phyloP scores from a whole-genome alignment of 2,329 filamentous ascomycete genomes.

The Colletotrichum incanum region DNA sequence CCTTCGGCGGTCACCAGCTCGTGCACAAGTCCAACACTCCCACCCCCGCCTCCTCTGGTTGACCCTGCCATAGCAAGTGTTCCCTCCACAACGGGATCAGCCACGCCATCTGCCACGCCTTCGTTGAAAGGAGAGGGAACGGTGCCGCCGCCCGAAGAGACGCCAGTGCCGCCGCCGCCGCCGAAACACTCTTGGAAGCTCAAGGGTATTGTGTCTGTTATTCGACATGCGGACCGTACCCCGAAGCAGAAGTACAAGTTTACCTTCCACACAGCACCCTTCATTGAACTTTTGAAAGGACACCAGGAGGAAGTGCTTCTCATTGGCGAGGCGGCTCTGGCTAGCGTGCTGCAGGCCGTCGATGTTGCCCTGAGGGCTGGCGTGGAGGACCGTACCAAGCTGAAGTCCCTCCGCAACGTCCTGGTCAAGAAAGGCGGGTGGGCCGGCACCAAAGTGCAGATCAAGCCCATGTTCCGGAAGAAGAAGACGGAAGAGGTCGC shows the following conservation, averaged over 20 bases:
- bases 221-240: constrained; percentile 95
- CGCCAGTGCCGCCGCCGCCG: constrained; percentile 76
- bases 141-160: constrained; percentile 54
- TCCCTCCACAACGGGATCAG: constrained; percentile 58
- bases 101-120: constrained; percentile 55
- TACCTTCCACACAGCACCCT: constrained; percentile 96
- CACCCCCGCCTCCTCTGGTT: constrained; percentile 50
- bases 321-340: constrained; percentile 90
- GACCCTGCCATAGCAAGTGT: constrained; percentile 46
- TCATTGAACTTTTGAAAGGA: constrained; percentile 93
- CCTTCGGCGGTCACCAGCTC: constrained; percentile 55
- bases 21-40: constrained; percentile 54
- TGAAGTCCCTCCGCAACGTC: constrained; percentile 88
- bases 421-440: constrained; percentile 93
- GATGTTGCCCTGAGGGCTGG: constrained; percentile 83
- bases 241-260: constrained; percentile 99
- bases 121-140: constrained; percentile 53
- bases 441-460: constrained; percentile 98
- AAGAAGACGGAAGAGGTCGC: constrained; percentile 76
- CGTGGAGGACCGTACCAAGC: constrained; percentile 87
- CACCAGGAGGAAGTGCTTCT: constrained; percentile 97
- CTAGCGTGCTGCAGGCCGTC: constrained; percentile 91
- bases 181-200: constrained; percentile 98
- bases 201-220: constrained; percentile 97
- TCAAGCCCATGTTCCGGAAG: constrained; percentile 99